Evolutionary conservation across 306 rosid genomes (phyloP).

Genomic region (Echinosophora koreensis): DNA sequence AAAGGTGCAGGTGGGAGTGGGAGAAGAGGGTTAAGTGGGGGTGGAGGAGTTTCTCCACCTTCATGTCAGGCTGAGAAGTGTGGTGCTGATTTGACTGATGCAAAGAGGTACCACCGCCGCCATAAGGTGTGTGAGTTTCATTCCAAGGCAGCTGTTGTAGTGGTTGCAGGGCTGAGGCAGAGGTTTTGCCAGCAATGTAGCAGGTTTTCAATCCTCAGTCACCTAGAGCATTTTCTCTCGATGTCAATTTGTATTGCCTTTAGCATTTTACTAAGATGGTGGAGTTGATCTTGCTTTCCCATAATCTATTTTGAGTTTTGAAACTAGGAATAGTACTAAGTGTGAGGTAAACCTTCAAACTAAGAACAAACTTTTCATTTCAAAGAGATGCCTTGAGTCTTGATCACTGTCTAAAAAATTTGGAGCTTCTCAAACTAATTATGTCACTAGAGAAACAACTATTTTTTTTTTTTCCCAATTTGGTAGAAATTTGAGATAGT

Average conservation of each 20-base stretch:
- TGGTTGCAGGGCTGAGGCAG: slow-evolving; percentile 75
- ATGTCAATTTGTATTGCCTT: slow-evolving; percentile 14
- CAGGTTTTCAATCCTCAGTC: slow-evolving; percentile 64
- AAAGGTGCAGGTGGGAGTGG: slow-evolving; percentile 44
- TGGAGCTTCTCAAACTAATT: neutral
- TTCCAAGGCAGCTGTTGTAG: slow-evolving; percentile 71
- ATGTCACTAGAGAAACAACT: neutral
- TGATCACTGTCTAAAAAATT: neutral
- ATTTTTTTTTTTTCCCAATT: neutral
- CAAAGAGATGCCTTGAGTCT: neutral
- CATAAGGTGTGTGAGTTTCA: slow-evolving; percentile 96
- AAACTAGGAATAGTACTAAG: slow-evolving; percentile 23
- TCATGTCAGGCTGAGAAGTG: slow-evolving; percentile 85
- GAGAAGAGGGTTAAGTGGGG: slow-evolving; percentile 53
- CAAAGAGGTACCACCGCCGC: slow-evolving; percentile 84
- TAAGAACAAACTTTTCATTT: neutral
- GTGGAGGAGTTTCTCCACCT: slow-evolving; percentile 54
- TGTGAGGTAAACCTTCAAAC: slow-evolving; percentile 8
- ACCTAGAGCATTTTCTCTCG: slow-evolving; percentile 23
- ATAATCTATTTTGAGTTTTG: neutral
- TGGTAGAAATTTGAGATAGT: too few relatives aligned
- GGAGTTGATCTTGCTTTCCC: slow-evolving; percentile 19
- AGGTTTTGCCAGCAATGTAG: slow-evolving; percentile 99
- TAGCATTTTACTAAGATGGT: slow-evolving; percentile 23
- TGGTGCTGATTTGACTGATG: slow-evolving; percentile 62